These are phyloP conservation scores for Candida krabiensis DNA, from an alignment of 805 yeast species.

Conservation along the genomic window DNA sequence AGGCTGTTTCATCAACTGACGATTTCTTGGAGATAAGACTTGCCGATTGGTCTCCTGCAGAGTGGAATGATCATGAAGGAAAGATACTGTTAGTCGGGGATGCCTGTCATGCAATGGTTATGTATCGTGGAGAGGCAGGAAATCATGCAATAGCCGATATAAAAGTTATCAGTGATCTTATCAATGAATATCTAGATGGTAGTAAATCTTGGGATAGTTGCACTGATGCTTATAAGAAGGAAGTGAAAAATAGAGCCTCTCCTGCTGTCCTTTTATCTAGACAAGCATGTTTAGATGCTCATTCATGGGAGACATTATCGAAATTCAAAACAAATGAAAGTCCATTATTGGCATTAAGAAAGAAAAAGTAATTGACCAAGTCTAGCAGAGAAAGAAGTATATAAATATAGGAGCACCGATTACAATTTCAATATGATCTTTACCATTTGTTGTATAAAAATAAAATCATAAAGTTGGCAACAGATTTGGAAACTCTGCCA, in stretches of 20 bases:
- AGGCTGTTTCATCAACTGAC: slow-evolving; percentile 5
- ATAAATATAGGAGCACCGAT: too few relatives aligned
- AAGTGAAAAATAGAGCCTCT: slow-evolving; percentile 12
- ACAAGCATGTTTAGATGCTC: slow-evolving; percentile 32
- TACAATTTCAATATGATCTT: too few relatives aligned
- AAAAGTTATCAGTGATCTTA: slow-evolving; percentile 9
- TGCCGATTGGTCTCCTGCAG: slow-evolving; percentile 17
- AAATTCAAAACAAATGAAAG: slow-evolving; percentile 13
- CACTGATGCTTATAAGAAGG: slow-evolving; percentile 6
- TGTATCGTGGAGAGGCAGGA: slow-evolving; percentile 23
- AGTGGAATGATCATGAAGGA: slow-evolving; percentile 20
- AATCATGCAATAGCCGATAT: slow-evolving; percentile 23
- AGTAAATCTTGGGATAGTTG: slow-evolving; percentile 7
- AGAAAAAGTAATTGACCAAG: slow-evolving; percentile 8
- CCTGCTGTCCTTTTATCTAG: slow-evolving; percentile 26
- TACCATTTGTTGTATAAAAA: too few relatives aligned
- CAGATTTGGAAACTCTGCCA: too few relatives aligned
- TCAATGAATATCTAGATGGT: slow-evolving; percentile 5
- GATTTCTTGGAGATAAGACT: slow-evolving; percentile 13
- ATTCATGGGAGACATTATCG: slow-evolving; percentile 21
- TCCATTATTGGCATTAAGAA: slow-evolving; percentile 19
- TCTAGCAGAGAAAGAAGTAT: too few relatives aligned
- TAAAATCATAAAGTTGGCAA: too few relatives aligned
- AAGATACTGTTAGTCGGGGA: slow-evolving; percentile 35
- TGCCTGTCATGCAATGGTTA: slow-evolving; percentile 36